phyloP scores from a whole-genome alignment of 2,329 filamentous ascomycete genomes.

The Cytospora leucostoma region DNA sequence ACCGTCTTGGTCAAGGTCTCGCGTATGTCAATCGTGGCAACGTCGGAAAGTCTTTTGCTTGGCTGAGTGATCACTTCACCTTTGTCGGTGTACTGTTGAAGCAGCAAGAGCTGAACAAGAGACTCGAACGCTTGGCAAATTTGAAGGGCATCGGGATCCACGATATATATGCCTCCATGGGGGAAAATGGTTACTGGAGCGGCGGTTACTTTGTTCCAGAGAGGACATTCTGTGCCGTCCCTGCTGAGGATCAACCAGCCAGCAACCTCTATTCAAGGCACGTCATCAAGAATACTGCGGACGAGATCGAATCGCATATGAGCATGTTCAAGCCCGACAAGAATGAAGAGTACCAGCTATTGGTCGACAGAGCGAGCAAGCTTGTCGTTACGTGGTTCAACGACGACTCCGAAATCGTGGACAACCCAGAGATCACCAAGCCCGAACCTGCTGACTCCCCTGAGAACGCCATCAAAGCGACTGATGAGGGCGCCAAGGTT shows the following conservation, averaged over 20 bases:
- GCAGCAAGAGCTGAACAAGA: constrained; percentile 67
- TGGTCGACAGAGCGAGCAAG: constrained; percentile 60
- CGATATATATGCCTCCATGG: constrained; percentile 77
- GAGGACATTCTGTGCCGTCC: constrained; percentile 76
- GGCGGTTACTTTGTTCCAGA: constrained; percentile 63
- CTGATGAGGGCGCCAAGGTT: constrained; percentile 29
- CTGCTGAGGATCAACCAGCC: constrained; percentile 47
- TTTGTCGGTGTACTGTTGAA: constrained; percentile 81
- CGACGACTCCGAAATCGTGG: constrained; percentile 46
- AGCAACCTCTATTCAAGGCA: constrained; percentile 50
- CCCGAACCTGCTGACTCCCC: constrained; percentile 29
- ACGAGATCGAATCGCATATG: constrained; percentile 75
- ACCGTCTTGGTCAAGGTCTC: constrained; percentile 53
- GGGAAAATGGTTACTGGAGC: constrained; percentile 66
- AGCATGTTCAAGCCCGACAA: constrained; percentile 63
- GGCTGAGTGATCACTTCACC: constrained; percentile 80
- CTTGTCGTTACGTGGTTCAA: constrained; percentile 60
- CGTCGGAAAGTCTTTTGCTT: constrained; percentile 69
- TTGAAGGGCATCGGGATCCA: constrained; percentile 68
- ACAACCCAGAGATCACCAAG: constrained; percentile 41
- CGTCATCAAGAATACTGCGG: constrained; percentile 64
- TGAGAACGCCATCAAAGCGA: constrained; percentile 34
- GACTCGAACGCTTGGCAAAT: constrained; percentile 63
- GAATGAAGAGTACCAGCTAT: constrained; percentile 64
- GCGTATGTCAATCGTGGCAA: constrained; percentile 60